Evolutionary conservation across 2,329 filamentous ascomycete species (phyloP), one percentile per base, ranked within the genome.

Genomic region (Sordariomycetes sp.): DNA sequence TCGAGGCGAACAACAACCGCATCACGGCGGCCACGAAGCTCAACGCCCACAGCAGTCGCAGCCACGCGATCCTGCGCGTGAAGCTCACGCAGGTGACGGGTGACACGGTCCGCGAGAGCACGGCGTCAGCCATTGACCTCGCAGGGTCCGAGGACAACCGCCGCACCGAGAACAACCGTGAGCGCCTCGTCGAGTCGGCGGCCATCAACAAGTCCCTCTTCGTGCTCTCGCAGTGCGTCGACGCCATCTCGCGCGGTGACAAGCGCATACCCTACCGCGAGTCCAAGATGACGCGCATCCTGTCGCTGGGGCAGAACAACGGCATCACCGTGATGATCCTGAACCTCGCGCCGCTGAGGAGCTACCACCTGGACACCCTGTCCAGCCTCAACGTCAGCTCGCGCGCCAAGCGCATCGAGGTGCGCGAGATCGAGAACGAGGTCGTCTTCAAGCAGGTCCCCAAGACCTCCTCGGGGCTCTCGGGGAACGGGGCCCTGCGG

Each of bases 121-220:
- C 88, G 3, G 91, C 89, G 16, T 96, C 90, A 1, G 92, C 91
- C 66, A 97, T 97, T 70, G 93, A 97, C 72, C 79, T 97, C 65
- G 93, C 93, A 59, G 93, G 93, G 48, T 97, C 92, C 1, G 94
- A 97, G 72, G 93, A 97, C 71, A 97, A 97, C 70, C 82, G 93
- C 54, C 80, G 93, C 55, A 97, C 93, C 0, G 93, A 96, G 57
- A 97, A 97, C 70, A 90, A 87, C 65, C 94, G 92, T 70, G 91
- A 96, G 70, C 82, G 93, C 28, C 78, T 97, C 69, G 83, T 96
- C n/a, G 93, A 97, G 72, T 96, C 91, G 46, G 91, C 93, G 0
- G 93, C 90, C 67, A 97, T 97, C 77, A 97, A 97, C 79, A 97
- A 97, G 75, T 95, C 90, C 62, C 78, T 97, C 7, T 97, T 97